phyloP scores from a whole-genome alignment of 2,329 filamentous ascomycete genomes.

The Trichophyton equinum region DNA sequence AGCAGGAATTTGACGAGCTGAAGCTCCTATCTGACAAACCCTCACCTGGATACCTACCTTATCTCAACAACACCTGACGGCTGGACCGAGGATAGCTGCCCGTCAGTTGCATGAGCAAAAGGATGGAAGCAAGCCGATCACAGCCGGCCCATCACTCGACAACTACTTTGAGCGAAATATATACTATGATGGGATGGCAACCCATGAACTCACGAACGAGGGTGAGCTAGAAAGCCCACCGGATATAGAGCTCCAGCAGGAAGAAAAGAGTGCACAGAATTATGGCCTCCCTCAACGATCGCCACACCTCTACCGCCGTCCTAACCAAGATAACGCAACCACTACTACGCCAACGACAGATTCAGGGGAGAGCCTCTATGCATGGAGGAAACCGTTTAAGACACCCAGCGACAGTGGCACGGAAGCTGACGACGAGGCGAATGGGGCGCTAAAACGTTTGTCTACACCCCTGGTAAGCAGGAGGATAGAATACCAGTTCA shows the following conservation, averaged over 20 bases:
- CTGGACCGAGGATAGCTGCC: neutral
- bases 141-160: neutral
- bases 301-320: neutral
- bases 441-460: slow-evolving; percentile 61
- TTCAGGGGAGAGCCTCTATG: slow-evolving; percentile 20
- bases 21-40: neutral
- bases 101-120: neutral
- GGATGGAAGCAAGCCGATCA: slow-evolving; percentile 1
- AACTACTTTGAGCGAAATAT: neutral
- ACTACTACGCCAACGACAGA: neutral
- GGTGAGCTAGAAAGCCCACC: neutral
- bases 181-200: slow-evolving; percentile 6
- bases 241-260: neutral
- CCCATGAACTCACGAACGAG: slow-evolving; percentile 3
- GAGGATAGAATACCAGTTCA: slow-evolving; percentile 1
- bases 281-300: neutral
- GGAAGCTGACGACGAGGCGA: slow-evolving; percentile 86
- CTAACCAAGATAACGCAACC: neutral
- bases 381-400: slow-evolving; percentile 18
- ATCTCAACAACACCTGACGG: neutral
- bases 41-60: neutral
- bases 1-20: neutral
- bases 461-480: slow-evolving; percentile 52
- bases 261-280: neutral
- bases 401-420: slow-evolving; percentile 79